Conservation (phyloP, 2,329 filamentous ascomycete species). For the Ophiostoma ips region DNA sequence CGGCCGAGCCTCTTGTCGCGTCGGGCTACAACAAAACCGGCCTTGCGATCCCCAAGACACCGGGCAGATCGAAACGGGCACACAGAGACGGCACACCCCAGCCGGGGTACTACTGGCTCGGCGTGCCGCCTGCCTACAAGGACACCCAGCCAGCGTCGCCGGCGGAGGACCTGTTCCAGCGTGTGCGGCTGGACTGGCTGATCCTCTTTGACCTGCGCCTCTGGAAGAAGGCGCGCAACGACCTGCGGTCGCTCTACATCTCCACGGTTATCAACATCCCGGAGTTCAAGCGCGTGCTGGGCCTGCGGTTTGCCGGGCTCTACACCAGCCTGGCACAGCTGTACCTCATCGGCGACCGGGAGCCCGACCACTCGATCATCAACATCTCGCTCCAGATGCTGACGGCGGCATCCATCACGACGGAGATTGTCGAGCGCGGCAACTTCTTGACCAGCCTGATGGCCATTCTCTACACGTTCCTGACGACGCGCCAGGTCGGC, state of each 20-base stretch:
- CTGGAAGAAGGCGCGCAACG: constrained; percentile 91
- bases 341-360: constrained; percentile 88
- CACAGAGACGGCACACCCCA: constrained; percentile 28
- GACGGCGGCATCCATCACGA: constrained; percentile 90
- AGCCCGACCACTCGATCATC: constrained; percentile 97
- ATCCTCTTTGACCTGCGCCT: constrained; percentile 87
- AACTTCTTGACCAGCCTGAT: constrained; percentile 94
- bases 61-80: constrained; percentile 31
- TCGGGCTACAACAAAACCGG: constrained; percentile 49
- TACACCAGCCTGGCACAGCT: constrained; percentile 90
- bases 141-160: constrained; percentile 48
- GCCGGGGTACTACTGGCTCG: constrained; percentile 73
- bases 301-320: constrained; percentile 82
- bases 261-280: constrained; percentile 92
- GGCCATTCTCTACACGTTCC: constrained; percentile 92
- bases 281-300: constrained; percentile 87
- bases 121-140: constrained; percentile 58
- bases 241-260: constrained; percentile 86
- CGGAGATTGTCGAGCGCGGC: constrained; percentile 84
- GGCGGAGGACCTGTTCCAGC: constrained; percentile 78
- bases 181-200: constrained; percentile 84
- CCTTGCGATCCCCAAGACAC: constrained; percentile 70
- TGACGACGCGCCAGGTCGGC: constrained; percentile 90
- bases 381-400: constrained; percentile 94
- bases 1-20: constrained; percentile 51